Evolutionary conservation across 805 yeast species (phyloP).

Genomic region (Priceomyces melissophilus): DNA sequence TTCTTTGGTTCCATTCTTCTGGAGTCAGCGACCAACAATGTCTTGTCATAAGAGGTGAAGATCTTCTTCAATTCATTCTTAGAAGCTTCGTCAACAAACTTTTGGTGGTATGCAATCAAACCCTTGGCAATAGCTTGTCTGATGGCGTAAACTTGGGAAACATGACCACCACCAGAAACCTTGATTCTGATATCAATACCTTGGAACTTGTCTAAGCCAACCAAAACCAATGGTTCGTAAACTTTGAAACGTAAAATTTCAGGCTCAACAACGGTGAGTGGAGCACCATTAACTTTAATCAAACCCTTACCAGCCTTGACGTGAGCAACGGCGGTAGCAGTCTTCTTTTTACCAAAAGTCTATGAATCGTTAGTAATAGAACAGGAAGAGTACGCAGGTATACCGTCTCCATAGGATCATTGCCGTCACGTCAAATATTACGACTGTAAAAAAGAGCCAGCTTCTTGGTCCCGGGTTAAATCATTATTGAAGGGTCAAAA

Average conservation of each 20-base stretch:
- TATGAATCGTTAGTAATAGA: constrained; percentile 33
- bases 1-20: constrained; percentile 99
- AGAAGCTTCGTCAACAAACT: constrained; percentile 98
- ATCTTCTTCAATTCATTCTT: constrained; percentile 99
- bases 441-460: too few species aligned
- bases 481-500: too few species aligned
- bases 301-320: constrained; percentile 99
- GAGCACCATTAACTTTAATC: constrained; percentile 98
- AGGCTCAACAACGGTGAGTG: constrained; percentile 98
- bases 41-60: constrained; percentile 97
- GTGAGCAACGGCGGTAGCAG: constrained; percentile 99
- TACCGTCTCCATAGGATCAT: too few species aligned
- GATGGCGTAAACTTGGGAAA: constrained; percentile 98
- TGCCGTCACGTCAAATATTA: too few species aligned
- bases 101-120: constrained; percentile 98
- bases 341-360: constrained; percentile 99
- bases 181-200: constrained; percentile 98
- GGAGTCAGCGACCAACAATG: constrained; percentile 98
- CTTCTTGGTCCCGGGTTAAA: too few species aligned
- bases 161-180: constrained; percentile 99
- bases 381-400: too few species aligned
- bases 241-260: constrained; percentile 99
- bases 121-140: constrained; percentile 99
- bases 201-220: constrained; percentile 98
- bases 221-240: constrained; percentile 98